Evolutionary conservation across 73 alveolate genomes (phyloP), one percentile per base, ranked within the genome.

Genomic region (Blepharisma stoltei): DNA sequence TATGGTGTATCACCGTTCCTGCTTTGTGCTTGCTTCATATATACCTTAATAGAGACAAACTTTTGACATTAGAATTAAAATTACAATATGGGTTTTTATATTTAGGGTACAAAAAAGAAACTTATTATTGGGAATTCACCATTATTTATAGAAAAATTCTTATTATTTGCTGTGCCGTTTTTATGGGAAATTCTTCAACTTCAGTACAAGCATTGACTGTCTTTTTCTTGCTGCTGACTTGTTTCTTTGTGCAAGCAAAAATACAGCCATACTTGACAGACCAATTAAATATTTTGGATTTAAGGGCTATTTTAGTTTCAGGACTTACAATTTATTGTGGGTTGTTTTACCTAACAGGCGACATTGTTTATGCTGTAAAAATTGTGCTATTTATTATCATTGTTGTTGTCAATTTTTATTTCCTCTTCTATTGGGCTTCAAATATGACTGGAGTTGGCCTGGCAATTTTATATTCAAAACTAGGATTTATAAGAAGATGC

Each of bases 111-210:
- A 54, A 76, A 49, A 47, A 54, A 32, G 67, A 47, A n/a, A 53
- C 27, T 14, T 85, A 71, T 75, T 81, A 75, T 54, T 85, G 89
- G 89, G 92, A 85, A 52, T 45, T 71, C 9, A 23, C 81, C 0
- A 85, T 85, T 1, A 44, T 85, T 70, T 85, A 81, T 69, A 85
- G 92, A 54, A 85, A 85, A 44, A 49, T 81, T 50, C 55, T 83
- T 3, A 20, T 85, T n/a, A 69, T 81, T 11, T 23, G 76, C 6
- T 78, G 76, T 6, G 45, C 80, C 0, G 80, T 82, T 0, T 60
- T 85, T 81, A 14, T 69, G 11, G 79, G 65, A 18, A 9, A 11
- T 3, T 14, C 27, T 69, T 38, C 75, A 14, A 25, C 27, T 44
- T 11, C 23, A n/a, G 14, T 69, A 2, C 79, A 69, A 69, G 45